Percentiles rank a stretch among this genome's conserved stretches.
These are phyloP conservation scores for Penicillium herquei DNA, from an alignment of 495 filamentous ascomycete species.

Conservation along the genomic window DNA sequence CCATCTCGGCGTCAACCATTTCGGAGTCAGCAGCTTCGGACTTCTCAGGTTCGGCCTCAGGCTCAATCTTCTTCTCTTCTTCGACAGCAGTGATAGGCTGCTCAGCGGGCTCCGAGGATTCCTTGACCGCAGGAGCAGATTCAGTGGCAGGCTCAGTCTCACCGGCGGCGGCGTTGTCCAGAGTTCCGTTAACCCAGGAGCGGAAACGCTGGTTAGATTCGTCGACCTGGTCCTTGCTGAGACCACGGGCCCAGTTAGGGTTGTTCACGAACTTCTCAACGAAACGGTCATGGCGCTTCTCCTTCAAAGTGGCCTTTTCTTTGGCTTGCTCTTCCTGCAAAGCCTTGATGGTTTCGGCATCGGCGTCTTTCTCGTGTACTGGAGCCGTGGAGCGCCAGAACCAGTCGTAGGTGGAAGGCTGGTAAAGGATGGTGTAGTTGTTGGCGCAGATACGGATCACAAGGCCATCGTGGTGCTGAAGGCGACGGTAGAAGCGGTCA, in stretches of 20 bases:
- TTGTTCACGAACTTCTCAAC: conserved; percentile 73
- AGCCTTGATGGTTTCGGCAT: conserved; percentile 20
- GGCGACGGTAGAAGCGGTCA: conserved; percentile 48
- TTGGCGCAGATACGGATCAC: conserved; percentile 77
- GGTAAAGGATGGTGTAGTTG: conserved; percentile 77
- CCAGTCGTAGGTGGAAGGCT: conserved; percentile 64
- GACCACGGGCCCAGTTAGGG: conserved; percentile 70
- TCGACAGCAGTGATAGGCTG: conserved; percentile 4
- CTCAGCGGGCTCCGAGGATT: conserved; percentile 15
- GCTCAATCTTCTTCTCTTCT: conserved; percentile 10
- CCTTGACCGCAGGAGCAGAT: not conserved
- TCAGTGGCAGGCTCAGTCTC: too few relatives aligned
- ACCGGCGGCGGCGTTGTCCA: conserved; percentile 11
- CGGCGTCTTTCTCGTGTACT: conserved; percentile 17
- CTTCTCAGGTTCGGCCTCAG: not conserved
- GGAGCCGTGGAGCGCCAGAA: conserved; percentile 45
- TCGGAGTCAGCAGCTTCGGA: conserved; percentile 28
- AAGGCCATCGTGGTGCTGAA: conserved; percentile 70
- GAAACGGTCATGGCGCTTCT: conserved; percentile 60
- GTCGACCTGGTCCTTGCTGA: conserved; percentile 70
- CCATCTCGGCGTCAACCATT: conserved; percentile 36
- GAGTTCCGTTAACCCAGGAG: conserved; percentile 39
- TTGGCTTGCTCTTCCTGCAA: conserved; percentile 45
- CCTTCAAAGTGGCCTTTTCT: conserved; percentile 46
- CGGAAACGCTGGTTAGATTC: conserved; percentile 62